These are phyloP conservation scores for Fraxinus americana DNA, from an alignment of 257 asterid genomes.

Conservation along the genomic window DNA sequence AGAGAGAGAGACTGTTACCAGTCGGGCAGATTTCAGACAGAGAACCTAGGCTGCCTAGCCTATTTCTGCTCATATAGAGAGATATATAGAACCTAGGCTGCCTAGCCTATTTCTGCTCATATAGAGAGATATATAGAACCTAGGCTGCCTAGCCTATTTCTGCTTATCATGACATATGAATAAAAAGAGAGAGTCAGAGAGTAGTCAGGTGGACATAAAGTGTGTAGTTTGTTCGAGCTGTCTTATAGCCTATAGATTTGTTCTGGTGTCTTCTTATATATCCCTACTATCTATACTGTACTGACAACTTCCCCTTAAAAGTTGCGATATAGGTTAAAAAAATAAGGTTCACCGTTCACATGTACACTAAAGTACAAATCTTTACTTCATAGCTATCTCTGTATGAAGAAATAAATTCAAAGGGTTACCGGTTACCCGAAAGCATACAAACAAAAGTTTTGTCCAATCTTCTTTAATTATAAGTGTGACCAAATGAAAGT, in stretches of 20 bases:
- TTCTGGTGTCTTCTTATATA: conserved; percentile 4
- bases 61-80: background rate
- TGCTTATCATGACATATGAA: background rate
- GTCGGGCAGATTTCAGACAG: background rate
- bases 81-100: background rate
- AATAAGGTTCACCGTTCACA: conserved; percentile 1
- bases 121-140: background rate
- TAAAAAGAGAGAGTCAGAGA: background rate
- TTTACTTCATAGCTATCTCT: conserved; percentile 27
- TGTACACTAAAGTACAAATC: conserved; percentile 21
- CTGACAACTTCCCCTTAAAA: conserved; percentile 20
- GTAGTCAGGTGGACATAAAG: background rate
- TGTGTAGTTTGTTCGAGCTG: conserved; percentile 30
- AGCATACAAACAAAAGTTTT: background rate
- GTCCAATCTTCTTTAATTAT: background rate
- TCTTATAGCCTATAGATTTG: conserved; percentile 21
- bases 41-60: background rate
- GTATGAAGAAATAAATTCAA: conserved; percentile 5
- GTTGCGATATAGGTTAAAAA: conserved; percentile 11
- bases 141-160: background rate
- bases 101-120: background rate
- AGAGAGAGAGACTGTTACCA: background rate
- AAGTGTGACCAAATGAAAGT: background rate
- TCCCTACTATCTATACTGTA: conserved; percentile 7
- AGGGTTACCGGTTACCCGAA: background rate